Evolutionary conservation across 352 stramenopile genomes (phyloP).

Genomic region (Pythium myriotylum): DNA sequence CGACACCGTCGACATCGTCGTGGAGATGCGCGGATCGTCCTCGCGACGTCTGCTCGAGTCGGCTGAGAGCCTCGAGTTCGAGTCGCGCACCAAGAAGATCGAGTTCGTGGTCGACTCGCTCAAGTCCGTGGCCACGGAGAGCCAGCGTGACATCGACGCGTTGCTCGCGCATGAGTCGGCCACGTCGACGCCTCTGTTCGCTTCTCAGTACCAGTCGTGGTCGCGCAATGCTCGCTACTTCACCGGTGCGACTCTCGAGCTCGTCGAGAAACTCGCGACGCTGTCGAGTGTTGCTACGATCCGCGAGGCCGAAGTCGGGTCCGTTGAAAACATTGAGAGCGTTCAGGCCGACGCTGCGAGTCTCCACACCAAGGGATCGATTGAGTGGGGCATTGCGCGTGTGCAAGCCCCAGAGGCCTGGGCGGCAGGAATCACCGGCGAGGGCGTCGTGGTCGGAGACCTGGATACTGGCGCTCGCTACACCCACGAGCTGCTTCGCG

Average conservation of each 20-base stretch:
- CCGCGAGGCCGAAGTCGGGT: conserved; percentile 16
- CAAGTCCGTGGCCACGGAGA: conserved; percentile 12
- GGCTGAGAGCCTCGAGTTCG: conserved; percentile 5
- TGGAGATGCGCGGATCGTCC: conserved; percentile 10
- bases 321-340: neutral
- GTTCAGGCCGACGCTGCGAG: neutral
- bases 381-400: conserved; percentile 25
- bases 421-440: conserved; percentile 23
- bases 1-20: conserved; percentile 19
- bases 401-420: conserved; percentile 23
- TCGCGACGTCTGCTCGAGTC: conserved; percentile 7
- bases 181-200: neutral
- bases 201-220: conserved; percentile 20
- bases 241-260: conserved; percentile 16
- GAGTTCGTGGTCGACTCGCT: conserved; percentile 24
- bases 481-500: conserved; percentile 17
- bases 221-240: conserved; percentile 21
- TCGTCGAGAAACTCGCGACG: conserved; percentile 22
- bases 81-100: conserved; percentile 23
- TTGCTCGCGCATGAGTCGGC: conserved; percentile 11
- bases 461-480: conserved; percentile 32
- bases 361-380: conserved; percentile 19
- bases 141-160: conserved; percentile 24
- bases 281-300: conserved; percentile 12
- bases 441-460: conserved; percentile 30